These are phyloP conservation scores for Citrus hindsii DNA, from an alignment of 345 rosid species.

Conservation along the genomic window DNA sequence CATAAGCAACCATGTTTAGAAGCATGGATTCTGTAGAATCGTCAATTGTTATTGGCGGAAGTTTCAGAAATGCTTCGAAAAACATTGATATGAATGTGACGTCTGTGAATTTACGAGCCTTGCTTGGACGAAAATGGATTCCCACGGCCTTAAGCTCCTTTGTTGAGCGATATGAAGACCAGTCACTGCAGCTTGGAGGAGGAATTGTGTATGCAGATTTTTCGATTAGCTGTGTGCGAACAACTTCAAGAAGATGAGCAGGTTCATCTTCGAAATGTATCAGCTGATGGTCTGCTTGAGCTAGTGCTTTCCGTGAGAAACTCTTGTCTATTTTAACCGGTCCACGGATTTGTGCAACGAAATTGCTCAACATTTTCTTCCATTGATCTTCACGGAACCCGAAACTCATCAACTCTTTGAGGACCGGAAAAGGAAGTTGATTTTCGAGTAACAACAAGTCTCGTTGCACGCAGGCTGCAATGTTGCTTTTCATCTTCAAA, in stretches of 20 bases:
- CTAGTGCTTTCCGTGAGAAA: not conserved
- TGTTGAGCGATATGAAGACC: not conserved
- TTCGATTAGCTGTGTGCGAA: not conserved
- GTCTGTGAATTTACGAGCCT: not conserved
- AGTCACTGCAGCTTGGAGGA: not conserved
- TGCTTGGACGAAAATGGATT: conserved; percentile 2
- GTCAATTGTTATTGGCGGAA: conserved; percentile 9
- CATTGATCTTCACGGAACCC: not conserved
- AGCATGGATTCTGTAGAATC: conserved; percentile 4
- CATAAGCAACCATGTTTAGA: conserved; percentile 14
- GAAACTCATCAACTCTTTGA: not conserved
- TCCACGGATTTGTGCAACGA: not conserved
- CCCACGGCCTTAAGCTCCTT: conserved; percentile 18
- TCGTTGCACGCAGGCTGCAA: not conserved
- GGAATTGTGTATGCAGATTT: not conserved
- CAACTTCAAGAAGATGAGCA: conserved; percentile 16
- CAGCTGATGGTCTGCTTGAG: not conserved
- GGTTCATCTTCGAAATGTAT: not conserved
- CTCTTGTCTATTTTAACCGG: not conserved
- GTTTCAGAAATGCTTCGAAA: not conserved
- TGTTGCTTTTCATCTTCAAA: not conserved
- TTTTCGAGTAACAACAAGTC: conserved; percentile 7
- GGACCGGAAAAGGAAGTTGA: not conserved
- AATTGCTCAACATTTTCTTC: not conserved
- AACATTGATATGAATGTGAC: not conserved